Evolutionary conservation across 2,329 filamentous ascomycete species (phyloP).

Genomic region (Fusarium decemcellulare): DNA sequence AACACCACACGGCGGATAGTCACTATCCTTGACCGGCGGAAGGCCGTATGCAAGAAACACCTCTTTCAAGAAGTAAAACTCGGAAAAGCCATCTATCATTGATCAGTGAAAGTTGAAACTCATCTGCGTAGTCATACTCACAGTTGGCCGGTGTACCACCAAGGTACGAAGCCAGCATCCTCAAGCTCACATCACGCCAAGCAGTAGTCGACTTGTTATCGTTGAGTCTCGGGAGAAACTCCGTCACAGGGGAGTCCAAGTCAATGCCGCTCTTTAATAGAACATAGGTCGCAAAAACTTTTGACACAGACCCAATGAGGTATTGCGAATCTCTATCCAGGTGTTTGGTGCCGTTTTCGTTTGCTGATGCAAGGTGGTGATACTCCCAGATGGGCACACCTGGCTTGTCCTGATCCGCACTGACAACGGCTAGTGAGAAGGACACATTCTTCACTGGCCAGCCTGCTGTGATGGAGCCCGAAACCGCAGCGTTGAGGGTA

Average conservation of each 20-base stretch:
- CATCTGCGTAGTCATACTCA: conserved; percentile 28
- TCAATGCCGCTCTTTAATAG: conserved; percentile 54
- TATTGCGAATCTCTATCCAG: conserved; percentile 56
- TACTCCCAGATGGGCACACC: conserved; percentile 57
- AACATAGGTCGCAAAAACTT: conserved; percentile 55
- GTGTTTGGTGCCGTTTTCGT: conserved; percentile 51
- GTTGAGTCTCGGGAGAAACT: conserved; percentile 53
- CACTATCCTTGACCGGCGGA: conserved; percentile 50
- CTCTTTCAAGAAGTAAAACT: conserved; percentile 55
- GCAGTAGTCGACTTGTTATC: conserved; percentile 42
- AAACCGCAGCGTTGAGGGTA: conserved; percentile 49
- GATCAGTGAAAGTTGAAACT: conserved; percentile 1
- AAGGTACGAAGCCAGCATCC: conserved; percentile 55
- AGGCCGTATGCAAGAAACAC: conserved; percentile 54
- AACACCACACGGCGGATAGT: conserved; percentile 56
- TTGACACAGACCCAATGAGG: conserved; percentile 57
- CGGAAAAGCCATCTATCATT: conserved; percentile 48
- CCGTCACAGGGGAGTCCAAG: conserved; percentile 50
- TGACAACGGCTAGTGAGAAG: conserved; percentile 56
- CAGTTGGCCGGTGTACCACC: conserved; percentile 55
- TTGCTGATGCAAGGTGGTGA: conserved; percentile 54
- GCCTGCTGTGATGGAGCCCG: conserved; percentile 50
- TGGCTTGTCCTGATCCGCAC: conserved; percentile 46
- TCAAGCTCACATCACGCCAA: conserved; percentile 56
- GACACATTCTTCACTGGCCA: conserved; percentile 55